Percentiles rank a stretch among this genome's conserved stretches.
phyloP scores from a whole-genome alignment of 2,329 filamentous ascomycete species.

The Podosphaera leucotricha region DNA sequence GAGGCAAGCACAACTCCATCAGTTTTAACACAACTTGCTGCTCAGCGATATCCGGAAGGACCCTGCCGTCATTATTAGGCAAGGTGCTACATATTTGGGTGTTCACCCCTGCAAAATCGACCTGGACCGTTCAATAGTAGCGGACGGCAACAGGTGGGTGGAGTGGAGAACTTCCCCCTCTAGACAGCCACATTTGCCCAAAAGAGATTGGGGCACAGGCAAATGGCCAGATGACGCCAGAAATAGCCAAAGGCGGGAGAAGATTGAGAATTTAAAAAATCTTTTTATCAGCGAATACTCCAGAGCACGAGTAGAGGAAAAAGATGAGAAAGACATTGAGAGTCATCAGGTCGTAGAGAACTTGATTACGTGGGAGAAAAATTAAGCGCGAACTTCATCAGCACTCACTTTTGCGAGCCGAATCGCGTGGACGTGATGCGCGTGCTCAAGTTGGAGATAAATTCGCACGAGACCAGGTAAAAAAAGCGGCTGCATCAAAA shows the following conservation, averaged over 20 bases:
- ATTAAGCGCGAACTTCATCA: neutral
- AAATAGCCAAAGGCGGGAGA: neutral
- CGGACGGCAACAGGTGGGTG: neutral
- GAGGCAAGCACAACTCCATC: neutral
- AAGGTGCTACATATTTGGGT: neutral
- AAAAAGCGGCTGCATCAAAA: too few relatives aligned
- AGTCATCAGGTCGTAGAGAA: neutral
- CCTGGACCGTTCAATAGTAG: neutral
- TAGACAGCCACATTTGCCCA: neutral
- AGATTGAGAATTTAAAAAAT: neutral
- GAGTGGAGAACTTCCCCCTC: neutral
- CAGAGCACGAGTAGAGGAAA: neutral
- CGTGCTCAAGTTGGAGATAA: neutral
- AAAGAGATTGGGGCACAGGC: neutral
- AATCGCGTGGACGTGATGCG: neutral
- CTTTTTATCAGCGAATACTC: neutral
- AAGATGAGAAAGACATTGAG: neutral
- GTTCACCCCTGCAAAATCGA: neutral
- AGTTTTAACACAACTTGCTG: neutral
- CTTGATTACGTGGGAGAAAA: neutral
- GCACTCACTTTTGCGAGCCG: neutral
- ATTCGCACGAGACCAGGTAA: neutral
- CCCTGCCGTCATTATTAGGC: neutral
- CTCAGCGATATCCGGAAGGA: neutral
- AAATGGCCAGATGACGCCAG: neutral